Evolutionary conservation across 768 basidiomycete genomes (phyloP).

Genomic region (Podaxis rugospora): DNA sequence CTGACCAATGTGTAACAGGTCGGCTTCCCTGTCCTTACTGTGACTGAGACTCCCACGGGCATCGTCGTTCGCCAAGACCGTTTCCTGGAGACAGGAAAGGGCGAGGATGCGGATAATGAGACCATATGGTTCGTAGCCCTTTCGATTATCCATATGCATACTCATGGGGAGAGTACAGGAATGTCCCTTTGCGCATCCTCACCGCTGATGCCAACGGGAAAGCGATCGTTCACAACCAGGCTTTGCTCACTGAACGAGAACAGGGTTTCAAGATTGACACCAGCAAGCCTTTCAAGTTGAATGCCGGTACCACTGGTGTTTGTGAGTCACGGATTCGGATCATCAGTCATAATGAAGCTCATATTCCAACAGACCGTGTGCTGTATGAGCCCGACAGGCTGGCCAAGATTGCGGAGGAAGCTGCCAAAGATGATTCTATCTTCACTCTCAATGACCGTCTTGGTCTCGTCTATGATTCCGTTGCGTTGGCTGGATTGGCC

Average conservation of each 20-base stretch:
- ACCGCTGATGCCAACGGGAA: slow-evolving; percentile 60
- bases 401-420: slow-evolving; percentile 73
- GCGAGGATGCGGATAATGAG: slow-evolving; percentile 77
- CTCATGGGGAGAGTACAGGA: slow-evolving; percentile 39
- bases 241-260: slow-evolving; percentile 67
- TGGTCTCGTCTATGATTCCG: slow-evolving; percentile 80
- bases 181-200: slow-evolving; percentile 73
- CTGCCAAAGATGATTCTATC: slow-evolving; percentile 54
- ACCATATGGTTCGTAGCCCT: slow-evolving; percentile 64
- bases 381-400: slow-evolving; percentile 81
- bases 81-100: slow-evolving; percentile 83
- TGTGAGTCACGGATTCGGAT: slow-evolving; percentile 47
- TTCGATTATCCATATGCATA: neutral
- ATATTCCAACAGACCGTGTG: slow-evolving; percentile 60
- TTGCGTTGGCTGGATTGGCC: slow-evolving; percentile 77
- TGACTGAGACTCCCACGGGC: slow-evolving; percentile 69
- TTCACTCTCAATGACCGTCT: slow-evolving; percentile 86
- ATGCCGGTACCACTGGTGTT: slow-evolving; percentile 84
- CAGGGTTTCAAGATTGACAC: slow-evolving; percentile 68
- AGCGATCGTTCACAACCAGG: slow-evolving; percentile 50
- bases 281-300: slow-evolving; percentile 80
- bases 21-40: slow-evolving; percentile 88
- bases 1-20: slow-evolving; percentile 22
- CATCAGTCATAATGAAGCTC: neutral
- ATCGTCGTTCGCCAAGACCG: slow-evolving; percentile 86